Percentiles rank a stretch among this genome's conserved stretches.
phyloP scores from a whole-genome alignment of 2,329 filamentous ascomycete species.

The Epichloe sylvatica region DNA sequence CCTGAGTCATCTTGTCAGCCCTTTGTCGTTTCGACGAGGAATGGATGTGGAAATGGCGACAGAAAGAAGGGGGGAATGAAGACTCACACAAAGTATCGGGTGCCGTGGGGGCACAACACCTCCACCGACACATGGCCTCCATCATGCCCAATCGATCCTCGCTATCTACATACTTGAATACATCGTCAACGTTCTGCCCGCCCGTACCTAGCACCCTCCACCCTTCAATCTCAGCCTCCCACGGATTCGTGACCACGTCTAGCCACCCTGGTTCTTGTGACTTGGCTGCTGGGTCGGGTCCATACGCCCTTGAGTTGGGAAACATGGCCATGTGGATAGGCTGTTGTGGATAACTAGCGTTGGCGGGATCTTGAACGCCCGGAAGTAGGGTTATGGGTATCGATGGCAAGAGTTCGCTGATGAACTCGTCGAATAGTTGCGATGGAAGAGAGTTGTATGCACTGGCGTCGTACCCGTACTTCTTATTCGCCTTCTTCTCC shows the following conservation, averaged over 20 bases:
- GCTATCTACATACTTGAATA: constrained; percentile 77
- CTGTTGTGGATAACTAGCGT: constrained; percentile 81
- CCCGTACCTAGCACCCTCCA: constrained; percentile 77
- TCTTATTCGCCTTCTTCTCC: constrained; percentile 47
- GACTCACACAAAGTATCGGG: constrained; percentile 86
- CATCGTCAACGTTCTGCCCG: constrained; percentile 86
- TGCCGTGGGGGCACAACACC: constrained; percentile 74
- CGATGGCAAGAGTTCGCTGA: constrained; percentile 66
- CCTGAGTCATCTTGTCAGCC: constrained; percentile 32
- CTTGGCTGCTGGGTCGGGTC: constrained; percentile 26
- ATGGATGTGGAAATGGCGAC: not conserved
- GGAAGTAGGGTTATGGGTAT: constrained; percentile 83
- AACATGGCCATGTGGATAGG: constrained; percentile 90
- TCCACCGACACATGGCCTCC: constrained; percentile 88
- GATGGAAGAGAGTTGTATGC: constrained; percentile 79
- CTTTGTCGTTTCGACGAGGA: not conserved
- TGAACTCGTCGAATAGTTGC: constrained; percentile 68
- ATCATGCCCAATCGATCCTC: constrained; percentile 74
- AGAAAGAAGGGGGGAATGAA: not conserved
- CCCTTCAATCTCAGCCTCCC: constrained; percentile 80
- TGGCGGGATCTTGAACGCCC: constrained; percentile 73
- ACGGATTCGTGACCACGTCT: constrained; percentile 83
- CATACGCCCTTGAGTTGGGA: constrained; percentile 57
- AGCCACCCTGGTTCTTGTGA: constrained; percentile 53
- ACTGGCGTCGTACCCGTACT: constrained; percentile 87